Base-by-base conservation (phyloP, 306 rosid species). In the Glycine soja region DNA sequence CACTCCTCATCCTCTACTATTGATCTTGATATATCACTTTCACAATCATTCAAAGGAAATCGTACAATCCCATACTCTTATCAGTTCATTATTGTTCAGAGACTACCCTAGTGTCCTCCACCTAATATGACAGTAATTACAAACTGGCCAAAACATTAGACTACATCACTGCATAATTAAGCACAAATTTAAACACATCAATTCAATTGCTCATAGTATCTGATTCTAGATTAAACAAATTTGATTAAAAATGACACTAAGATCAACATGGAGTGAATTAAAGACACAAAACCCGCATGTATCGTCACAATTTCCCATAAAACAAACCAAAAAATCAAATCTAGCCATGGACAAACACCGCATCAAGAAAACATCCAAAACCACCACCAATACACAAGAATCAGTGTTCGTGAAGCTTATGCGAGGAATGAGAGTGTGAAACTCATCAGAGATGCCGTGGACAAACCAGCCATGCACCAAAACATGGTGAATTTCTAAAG, bases 371-470 rank as follows among this genome's bases (percentile, higher is more conserved):
- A 75, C 68, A 70, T 69, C 72, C 15, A 59, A 59, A 52, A 67
- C 82, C 69, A 36, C 52, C 14, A 50, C 50, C 8, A 58, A 76
- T 3, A n/a, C 59, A 65, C 52, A 50, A 10, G 43, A 70, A 53
- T 75, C 34, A 80, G 79, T 59, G 42, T 73, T 19, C 0, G 43
- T 13, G 38, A 43, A 80, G 68, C 76, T 62, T 70, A 46, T 6
- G 46, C 16, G 18, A 63, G 65, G 7, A 70, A 11, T 51, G 69
- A 65, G 76, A 48, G 75, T 13, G 40, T 3, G 16, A 15, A 75
- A 93, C 99, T 90, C 90, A 96, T 97, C 50, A 97, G 98, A 86
- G 99, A 93, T n/a, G 98, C 92, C 7, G 98, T 92, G 85, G 98
- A 93, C 90, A 96, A 82, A 3, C 98, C 99, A 54, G 98, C 90